These are phyloP conservation scores for Adansonia rubrostipa DNA, from an alignment of 441 rosid genomes.

Conservation along the genomic window DNA sequence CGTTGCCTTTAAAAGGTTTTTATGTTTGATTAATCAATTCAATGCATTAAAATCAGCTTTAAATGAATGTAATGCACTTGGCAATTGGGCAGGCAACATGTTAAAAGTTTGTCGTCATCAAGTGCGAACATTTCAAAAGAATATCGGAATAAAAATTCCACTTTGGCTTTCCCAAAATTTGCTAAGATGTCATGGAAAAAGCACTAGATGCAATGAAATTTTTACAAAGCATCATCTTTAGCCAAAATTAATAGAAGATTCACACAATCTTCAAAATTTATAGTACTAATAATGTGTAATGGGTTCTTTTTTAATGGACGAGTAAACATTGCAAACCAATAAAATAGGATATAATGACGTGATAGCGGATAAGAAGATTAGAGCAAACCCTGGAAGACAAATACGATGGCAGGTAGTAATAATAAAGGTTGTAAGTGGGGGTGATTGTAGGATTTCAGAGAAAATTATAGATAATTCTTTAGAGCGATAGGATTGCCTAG, in stretches of 20 bases:
- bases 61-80: slow-evolving; percentile 2
- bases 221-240: not conserved
- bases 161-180: not conserved
- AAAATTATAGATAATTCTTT: too few species aligned
- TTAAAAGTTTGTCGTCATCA: not conserved
- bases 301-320: too few species aligned
- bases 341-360: too few species aligned
- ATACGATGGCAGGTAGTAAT: too few species aligned
- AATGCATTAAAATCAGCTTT: not conserved
- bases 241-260: not conserved
- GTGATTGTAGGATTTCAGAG: too few species aligned
- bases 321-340: too few species aligned
- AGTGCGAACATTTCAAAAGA: not conserved
- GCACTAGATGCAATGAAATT: not conserved
- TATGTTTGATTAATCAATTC: not conserved
- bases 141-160: not conserved
- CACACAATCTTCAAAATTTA: not conserved
- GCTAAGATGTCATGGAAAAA: not conserved
- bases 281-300: not conserved
- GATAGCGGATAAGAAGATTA: too few species aligned
- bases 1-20: not conserved
- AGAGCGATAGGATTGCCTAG: too few species aligned
- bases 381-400: too few species aligned
- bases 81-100: not conserved
- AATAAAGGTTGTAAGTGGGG: too few species aligned